A percentile compares a stretch with the other conserved stretches of the same genome.
phyloP scores from a whole-genome alignment of 2,329 filamentous ascomycete species.

The Nigrospora sphaerica region DNA sequence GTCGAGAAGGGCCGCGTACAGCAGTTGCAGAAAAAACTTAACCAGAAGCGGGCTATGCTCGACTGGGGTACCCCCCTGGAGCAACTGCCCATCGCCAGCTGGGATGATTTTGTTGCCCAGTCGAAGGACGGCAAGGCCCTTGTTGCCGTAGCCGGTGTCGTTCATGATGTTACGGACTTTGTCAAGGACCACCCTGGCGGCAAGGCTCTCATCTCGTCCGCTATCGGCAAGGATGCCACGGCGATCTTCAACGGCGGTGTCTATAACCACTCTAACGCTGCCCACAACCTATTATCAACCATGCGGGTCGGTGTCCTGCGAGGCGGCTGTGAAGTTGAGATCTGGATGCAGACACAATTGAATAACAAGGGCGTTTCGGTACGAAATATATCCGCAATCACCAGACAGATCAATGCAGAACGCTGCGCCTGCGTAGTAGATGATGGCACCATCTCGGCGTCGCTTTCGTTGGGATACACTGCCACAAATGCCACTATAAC shows the following conservation, averaged over 20 bases:
- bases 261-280: too few relatives aligned
- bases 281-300: too few relatives aligned
- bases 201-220: conserved; percentile 57
- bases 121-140: conserved; percentile 57
- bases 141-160: conserved; percentile 54
- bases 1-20: too few relatives aligned
- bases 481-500: too few relatives aligned
- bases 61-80: conserved; percentile 62
- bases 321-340: too few relatives aligned
- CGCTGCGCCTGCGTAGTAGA: too few relatives aligned
- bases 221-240: conserved; percentile 59
- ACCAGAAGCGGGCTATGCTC: conserved; percentile 54
- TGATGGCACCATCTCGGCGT: too few relatives aligned
- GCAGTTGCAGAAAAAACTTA: conserved; percentile 67
- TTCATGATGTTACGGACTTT: conserved; percentile 60
- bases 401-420: too few relatives aligned
- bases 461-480: too few relatives aligned
- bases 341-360: conserved; percentile 60
- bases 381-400: too few relatives aligned
- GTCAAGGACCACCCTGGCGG: conserved; percentile 63
- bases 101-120: conserved; percentile 59
- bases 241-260: conserved; percentile 69
- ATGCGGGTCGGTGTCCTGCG: too few relatives aligned
- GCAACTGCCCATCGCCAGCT: conserved; percentile 28
- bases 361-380: conserved; percentile 62